phyloP scores from a whole-genome alignment of 2,329 filamentous ascomycete species.

The Xylaria arbuscula region DNA sequence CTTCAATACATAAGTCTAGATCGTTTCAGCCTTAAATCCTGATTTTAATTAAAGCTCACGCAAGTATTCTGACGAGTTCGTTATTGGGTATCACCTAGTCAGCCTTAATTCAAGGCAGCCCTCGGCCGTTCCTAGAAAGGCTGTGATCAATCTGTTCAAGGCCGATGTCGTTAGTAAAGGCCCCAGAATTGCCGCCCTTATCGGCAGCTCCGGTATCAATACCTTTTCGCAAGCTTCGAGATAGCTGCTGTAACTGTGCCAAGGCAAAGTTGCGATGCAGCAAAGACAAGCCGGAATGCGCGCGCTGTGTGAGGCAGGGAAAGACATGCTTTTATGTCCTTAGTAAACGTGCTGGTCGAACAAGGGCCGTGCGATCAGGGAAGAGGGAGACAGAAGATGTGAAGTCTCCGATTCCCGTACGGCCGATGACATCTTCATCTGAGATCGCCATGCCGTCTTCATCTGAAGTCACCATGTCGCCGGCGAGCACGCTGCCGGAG shows the following conservation, averaged over 20 bases:
- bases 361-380: not conserved
- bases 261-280: conserved; percentile 6
- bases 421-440: not conserved
- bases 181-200: not conserved
- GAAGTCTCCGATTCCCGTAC: not conserved
- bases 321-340: not conserved
- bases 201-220: not conserved
- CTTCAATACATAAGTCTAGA: not conserved
- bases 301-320: conserved; percentile 2
- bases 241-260: conserved; percentile 6
- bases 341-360: not conserved
- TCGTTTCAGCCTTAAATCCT: not conserved
- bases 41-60: not conserved
- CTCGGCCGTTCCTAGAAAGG: not conserved
- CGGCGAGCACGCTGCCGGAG: not conserved
- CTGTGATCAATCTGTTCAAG: not conserved
- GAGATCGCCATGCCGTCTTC: not conserved
- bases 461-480: not conserved
- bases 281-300: conserved; percentile 7
- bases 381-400: not conserved
- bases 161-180: not conserved
- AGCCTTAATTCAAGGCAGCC: not conserved
- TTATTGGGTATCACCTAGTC: not conserved
- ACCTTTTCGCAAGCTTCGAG: not conserved
- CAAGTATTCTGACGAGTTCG: not conserved